These are phyloP conservation scores for Eimeria necatrix DNA, from an alignment of 169 alveolate species.

Conservation along the genomic window DNA sequence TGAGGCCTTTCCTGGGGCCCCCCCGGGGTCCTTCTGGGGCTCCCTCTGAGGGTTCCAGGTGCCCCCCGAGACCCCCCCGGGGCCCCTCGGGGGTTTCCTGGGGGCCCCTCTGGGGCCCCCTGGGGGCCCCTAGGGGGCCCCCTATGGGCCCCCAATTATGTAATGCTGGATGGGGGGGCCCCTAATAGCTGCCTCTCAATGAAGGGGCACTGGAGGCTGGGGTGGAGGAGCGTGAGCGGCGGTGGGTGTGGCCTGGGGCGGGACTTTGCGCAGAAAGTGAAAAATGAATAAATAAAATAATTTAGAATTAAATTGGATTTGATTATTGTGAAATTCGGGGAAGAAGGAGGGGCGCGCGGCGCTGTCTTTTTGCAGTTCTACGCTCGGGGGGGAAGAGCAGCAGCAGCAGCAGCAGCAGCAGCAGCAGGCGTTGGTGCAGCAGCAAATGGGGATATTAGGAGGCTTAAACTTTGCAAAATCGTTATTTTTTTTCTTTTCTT, in stretches of 20 bases:
- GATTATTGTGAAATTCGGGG: too few species aligned
- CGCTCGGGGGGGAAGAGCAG: too few species aligned
- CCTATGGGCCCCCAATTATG: neutral
- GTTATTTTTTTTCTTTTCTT: neutral
- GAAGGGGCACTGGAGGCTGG: slow-evolving; percentile 67
- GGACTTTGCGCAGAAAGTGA: slow-evolving; percentile 5
- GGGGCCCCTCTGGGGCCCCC: neutral
- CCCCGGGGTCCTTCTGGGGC: neutral
- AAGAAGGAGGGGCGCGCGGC: neutral
- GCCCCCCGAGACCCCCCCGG: neutral
- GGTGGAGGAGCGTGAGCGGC: neutral
- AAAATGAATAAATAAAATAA: slow-evolving; percentile 43
- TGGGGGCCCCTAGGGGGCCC: neutral
- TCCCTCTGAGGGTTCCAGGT: neutral
- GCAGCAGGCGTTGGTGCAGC: neutral
- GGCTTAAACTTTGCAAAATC: too few species aligned
- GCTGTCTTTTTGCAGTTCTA: too few species aligned
- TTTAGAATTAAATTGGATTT: neutral
- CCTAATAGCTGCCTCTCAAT: neutral
- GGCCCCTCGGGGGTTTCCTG: neutral
- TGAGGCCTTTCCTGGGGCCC: neutral
- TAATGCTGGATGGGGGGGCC: neutral
- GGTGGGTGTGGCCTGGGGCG: neutral
- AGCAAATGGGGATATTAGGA: neutral
- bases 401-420: neutral